Conservation (phyloP, 2,329 filamentous ascomycete genomes). For the Talaromyces piceae region DNA sequence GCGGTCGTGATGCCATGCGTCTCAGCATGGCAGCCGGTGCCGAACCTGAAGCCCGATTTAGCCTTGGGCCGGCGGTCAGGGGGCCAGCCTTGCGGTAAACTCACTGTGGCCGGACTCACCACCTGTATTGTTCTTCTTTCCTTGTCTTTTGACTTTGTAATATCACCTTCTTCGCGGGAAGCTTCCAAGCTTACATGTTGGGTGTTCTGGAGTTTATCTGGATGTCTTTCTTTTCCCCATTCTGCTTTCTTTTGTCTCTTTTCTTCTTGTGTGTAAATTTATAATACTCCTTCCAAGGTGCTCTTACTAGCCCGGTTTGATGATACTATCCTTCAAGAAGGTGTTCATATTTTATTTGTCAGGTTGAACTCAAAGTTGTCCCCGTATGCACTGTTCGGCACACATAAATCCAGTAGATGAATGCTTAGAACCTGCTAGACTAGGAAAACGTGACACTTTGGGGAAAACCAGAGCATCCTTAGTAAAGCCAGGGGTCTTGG, state of each 20-base stretch:
- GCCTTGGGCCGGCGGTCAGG: conserved; percentile 21
- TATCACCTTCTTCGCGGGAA: neutral
- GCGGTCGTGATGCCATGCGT: conserved; percentile 31
- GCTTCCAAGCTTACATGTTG: neutral
- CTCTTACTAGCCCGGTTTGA: neutral
- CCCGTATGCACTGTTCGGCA: neutral
- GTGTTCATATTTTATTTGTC: neutral
- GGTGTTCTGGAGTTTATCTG: neutral
- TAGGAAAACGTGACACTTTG: too few species aligned
- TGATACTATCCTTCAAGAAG: conserved; percentile 3
- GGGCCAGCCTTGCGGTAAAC: conserved; percentile 13
- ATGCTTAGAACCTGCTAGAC: too few species aligned
- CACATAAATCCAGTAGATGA: too few species aligned
- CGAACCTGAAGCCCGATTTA: conserved; percentile 25
- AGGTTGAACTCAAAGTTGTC: too few species aligned
- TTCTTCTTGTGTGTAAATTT: conserved; percentile 3
- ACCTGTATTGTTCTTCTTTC: neutral
- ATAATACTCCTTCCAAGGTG: neutral
- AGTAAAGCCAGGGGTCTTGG: too few species aligned
- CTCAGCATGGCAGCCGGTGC: conserved; percentile 32
- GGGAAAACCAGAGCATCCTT: too few species aligned
- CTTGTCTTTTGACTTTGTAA: neutral
- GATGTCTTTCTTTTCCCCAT: neutral
- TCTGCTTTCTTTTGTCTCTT: neutral
- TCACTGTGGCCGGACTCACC: neutral